A percentile compares a stretch with the other conserved stretches of the same genome.
Conservation (phyloP, 2,329 filamentous ascomycete genomes). For the Magnaporthales sp. region DNA sequence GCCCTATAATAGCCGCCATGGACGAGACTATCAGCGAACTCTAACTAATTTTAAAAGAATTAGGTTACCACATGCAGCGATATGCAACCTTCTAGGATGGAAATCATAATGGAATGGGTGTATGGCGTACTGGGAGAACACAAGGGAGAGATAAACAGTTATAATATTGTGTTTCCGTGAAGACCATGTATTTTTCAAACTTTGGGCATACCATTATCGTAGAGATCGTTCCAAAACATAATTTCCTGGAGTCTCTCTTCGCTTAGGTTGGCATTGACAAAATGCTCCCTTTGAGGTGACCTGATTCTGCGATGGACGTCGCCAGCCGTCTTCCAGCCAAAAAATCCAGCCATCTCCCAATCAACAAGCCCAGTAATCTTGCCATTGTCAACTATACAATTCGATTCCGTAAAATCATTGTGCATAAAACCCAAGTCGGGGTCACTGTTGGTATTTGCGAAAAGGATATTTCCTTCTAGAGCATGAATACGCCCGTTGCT, state of each 20-base stretch:
- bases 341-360: slow-evolving; percentile 32
- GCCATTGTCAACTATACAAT: slow-evolving; percentile 27
- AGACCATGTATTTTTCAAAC: no score
- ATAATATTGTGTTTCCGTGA: no score
- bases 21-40: no score
- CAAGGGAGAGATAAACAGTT: no score
- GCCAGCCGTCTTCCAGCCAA: slow-evolving; percentile 20
- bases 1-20: no score
- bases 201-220: not conserved
- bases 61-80: no score
- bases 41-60: no score
- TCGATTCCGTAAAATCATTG: slow-evolving; percentile 27
- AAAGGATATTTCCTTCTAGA: slow-evolving; percentile 24
- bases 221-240: slow-evolving; percentile 7
- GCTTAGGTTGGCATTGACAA: slow-evolving; percentile 5
- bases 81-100: no score
- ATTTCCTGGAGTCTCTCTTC: slow-evolving; percentile 1
- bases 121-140: no score
- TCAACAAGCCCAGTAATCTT: slow-evolving; percentile 29
- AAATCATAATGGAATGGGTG: no score
- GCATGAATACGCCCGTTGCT: slow-evolving; percentile 18
- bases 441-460: slow-evolving; percentile 14
- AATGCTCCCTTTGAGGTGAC: slow-evolving; percentile 16
- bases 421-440: slow-evolving; percentile 26
- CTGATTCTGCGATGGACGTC: slow-evolving; percentile 18